Evolutionary conservation across 495 filamentous ascomycete genomes (phyloP).

Genomic region (Talaromyces borbonicus): DNA sequence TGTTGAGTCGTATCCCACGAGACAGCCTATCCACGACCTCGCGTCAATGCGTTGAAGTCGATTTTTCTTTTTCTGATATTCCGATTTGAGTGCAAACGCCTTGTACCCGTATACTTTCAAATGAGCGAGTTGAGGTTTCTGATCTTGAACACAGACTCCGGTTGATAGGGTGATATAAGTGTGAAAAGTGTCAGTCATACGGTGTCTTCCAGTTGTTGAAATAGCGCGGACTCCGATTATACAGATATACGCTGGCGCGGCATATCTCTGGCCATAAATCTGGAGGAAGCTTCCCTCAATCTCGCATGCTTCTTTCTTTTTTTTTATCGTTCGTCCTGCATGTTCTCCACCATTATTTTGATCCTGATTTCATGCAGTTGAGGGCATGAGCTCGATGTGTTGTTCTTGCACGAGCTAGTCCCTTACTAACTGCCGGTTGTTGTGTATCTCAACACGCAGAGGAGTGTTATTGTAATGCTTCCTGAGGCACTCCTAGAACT

Average conservation of each 20-base stretch:
- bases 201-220: slow-evolving; percentile 4
- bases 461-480: background rate
- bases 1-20: slow-evolving; percentile 20
- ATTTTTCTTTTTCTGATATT: slow-evolving; percentile 10
- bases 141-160: background rate
- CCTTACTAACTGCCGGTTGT: slow-evolving; percentile 1
- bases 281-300: background rate
- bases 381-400: slow-evolving; percentile 2
- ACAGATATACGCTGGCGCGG: background rate
- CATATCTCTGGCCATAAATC: slow-evolving; percentile 4
- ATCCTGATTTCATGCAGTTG: background rate
- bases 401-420: background rate
- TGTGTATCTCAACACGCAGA: background rate
- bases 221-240: slow-evolving; percentile 1
- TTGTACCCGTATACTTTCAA: slow-evolving; percentile 5
- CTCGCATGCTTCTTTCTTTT: slow-evolving; percentile 2
- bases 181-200: slow-evolving; percentile 1
- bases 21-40: slow-evolving; percentile 20
- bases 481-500: background rate
- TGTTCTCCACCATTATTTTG: background rate
- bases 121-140: slow-evolving; percentile 9
- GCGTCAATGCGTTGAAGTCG: slow-evolving; percentile 12
- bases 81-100: slow-evolving; percentile 12
- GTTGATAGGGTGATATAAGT: background rate
- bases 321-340: background rate